Percentiles rank a stretch among this genome's conserved stretches.
phyloP scores from a whole-genome alignment of 106 monocot species.

The Dioscorea alata region DNA sequence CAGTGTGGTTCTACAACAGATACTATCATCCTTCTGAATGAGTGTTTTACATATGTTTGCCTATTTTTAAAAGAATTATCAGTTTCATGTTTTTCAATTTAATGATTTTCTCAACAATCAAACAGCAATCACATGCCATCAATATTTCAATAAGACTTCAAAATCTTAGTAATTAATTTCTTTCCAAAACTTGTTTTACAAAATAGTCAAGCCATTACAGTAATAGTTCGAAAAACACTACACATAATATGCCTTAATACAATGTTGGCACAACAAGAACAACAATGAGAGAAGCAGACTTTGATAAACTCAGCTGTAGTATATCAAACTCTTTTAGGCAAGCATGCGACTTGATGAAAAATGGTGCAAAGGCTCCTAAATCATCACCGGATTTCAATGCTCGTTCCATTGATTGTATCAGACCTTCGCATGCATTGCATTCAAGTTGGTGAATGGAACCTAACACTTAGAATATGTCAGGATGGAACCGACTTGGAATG shows the following conservation, averaged over 20 bases:
- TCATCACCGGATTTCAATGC: neutral
- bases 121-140: too few species aligned
- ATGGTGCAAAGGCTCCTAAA: neutral
- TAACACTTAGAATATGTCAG: constrained; percentile 41
- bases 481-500: constrained; percentile 44
- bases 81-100: too few species aligned
- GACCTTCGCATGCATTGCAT: neutral
- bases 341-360: neutral
- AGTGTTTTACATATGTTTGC: neutral
- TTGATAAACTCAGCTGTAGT: too few species aligned
- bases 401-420: neutral
- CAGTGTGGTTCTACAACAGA: constrained; percentile 22
- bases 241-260: too few species aligned
- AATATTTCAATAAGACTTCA: too few species aligned
- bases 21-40: constrained; percentile 1
- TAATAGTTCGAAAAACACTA: neutral
- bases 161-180: too few species aligned
- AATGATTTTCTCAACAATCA: too few species aligned
- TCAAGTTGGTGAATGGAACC: neutral
- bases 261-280: too few species aligned
- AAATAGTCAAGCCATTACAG: neutral
- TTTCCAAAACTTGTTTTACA: neutral
- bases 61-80: too few species aligned
- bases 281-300: too few species aligned
- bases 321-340: too few species aligned